Evolutionary conservation across 1,139 yeast genomes (phyloP), one percentile per base, ranked within the genome.

Genomic region (Tardiomyces blankii): DNA sequence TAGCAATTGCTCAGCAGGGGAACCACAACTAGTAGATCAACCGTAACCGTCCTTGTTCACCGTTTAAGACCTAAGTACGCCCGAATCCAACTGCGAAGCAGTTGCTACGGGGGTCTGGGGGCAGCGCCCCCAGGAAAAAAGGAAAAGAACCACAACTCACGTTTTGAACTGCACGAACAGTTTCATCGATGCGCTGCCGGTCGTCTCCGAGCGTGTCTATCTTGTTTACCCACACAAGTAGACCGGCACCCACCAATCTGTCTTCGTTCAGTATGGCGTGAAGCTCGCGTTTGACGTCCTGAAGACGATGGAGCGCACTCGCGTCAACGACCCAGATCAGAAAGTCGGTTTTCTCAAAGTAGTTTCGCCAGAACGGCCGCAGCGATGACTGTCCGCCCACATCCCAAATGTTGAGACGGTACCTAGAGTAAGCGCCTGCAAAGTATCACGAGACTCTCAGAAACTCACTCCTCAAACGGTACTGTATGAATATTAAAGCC

Each of bases 291-390:
- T 73, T 72, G 50, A 84, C 83, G 62, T 83, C 95, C 16, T 65
- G 59, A 30, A 86, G 65, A 45, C 96, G 65, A 46, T 77, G 80
- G 40, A 73, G 60, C 39, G 79, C 77, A 50, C 77, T 68, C 2
- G 79, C 74, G 63, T 91, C 97, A 11, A 89, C 74, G n/a, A 89
- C 95, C 96, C 97, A 89, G n/a, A 89, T 65, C 23, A 89, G 70
- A 13, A 79, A 76, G 56, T 89, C 91, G 6, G 95, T 84, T 54
- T 78, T 78, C 52, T 88, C 96, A 59, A 84, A 88, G 64, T 88
- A 87, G 64, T 88, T 88, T 48, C 85, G 78, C 96, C 96, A 87
- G 61, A 87, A 87, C 18, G 86, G 78, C 42, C 96, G 70, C 43
- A 87, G 66, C 16, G 85, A 74, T 13, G 74, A 68, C 61, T 88